phyloP scores from a whole-genome alignment of 805 yeast genomes.

The Wickerhamiella slavikovae region DNA sequence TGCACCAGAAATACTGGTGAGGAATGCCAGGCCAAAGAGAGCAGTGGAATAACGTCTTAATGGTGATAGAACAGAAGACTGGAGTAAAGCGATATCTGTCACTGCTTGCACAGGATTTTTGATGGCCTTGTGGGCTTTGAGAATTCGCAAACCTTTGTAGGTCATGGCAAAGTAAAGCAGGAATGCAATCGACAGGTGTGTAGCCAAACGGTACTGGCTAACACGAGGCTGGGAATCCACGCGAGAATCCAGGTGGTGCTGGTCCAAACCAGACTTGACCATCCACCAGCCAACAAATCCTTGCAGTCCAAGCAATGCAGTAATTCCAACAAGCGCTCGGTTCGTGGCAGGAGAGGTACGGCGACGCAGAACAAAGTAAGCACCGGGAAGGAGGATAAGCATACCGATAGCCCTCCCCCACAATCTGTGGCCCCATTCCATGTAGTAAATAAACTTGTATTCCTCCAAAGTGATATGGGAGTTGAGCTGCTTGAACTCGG shows the following conservation, averaged over 20 bases:
- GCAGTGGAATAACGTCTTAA: conserved; percentile 36
- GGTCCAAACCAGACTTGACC: conserved; percentile 90
- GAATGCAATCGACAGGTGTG: conserved; percentile 89
- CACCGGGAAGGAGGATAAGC: conserved; percentile 64
- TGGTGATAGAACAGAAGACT: conserved; percentile 35
- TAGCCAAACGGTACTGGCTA: conserved; percentile 80
- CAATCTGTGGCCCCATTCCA: conserved; percentile 96
- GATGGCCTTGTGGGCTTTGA: conserved; percentile 53
- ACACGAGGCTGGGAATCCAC: conserved; percentile 92
- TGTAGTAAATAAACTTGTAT: conserved; percentile 79
- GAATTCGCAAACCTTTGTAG: conserved; percentile 70
- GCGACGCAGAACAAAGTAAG: conserved; percentile 51
- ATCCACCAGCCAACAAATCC: conserved; percentile 99
- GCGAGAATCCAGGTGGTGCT: conserved; percentile 43
- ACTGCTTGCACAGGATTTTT: conserved; percentile 40
- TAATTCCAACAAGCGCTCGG: conserved; percentile 44
- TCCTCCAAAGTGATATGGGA: conserved; percentile 79
- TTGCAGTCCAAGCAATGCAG: conserved; percentile 70
- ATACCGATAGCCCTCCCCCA: conserved; percentile 84
- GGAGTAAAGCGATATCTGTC: conserved; percentile 34
- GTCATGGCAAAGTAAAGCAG: conserved; percentile 71
- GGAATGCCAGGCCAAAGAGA: conserved; percentile 47
- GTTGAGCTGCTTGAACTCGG: conserved; percentile 78
- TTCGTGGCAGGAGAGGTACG: conserved; percentile 50
- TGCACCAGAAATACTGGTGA: conserved; percentile 94